Base-by-base conservation (phyloP, 2,329 filamentous ascomycete species). In the Epichloe sp. region DNA sequence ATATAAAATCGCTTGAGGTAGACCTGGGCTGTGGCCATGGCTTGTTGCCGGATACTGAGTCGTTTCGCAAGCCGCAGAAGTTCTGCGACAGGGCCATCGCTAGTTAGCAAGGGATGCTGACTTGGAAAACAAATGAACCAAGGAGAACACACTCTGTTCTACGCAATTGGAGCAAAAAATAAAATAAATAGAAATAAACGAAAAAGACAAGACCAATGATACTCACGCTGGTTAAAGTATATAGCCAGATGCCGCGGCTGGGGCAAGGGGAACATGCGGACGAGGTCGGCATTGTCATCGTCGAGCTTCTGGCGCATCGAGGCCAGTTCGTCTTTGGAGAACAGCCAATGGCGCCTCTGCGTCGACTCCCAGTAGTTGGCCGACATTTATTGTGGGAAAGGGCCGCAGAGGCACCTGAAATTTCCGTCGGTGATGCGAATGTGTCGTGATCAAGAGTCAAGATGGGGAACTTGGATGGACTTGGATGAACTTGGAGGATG, bases 351-450 rank as follows among this genome's bases (percentile, higher is more conserved):
- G 59, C 82, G 85, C 59, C 85, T 80, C 70, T 98, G 93, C 26
- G 88, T 93, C 51, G 93, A 97, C 57, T 88, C 85, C 90, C 90
- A 98, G 72, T 91, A 98, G 69, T 91, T 96, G 64, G 90, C 87
- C 36, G 91, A 88, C 91, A 96, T 96, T 49, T 53, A 17, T 61
- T 48, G 54, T 48, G 50, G 50, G 52, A 34, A 48, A 50, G 44
- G 40, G 43, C 53, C 43, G 54, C 52, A 35, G 51, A 53, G 48
- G 48, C 52, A 44, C 51, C 49, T 37, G 15, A n/a, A 12, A 5
- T 11, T 36, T 14, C 26, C 17, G 44, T 40, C 14, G 19, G n/a
- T 2, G 17, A 36, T 11, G 21, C 15, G 19, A 23, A 44, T 17
- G 12, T 31, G 17, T 49, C 26, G 41, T 31, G 12, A 5, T 19